Base-by-base conservation (phyloP, 2,329 filamentous ascomycete genomes). In the Periconia sp. region DNA sequence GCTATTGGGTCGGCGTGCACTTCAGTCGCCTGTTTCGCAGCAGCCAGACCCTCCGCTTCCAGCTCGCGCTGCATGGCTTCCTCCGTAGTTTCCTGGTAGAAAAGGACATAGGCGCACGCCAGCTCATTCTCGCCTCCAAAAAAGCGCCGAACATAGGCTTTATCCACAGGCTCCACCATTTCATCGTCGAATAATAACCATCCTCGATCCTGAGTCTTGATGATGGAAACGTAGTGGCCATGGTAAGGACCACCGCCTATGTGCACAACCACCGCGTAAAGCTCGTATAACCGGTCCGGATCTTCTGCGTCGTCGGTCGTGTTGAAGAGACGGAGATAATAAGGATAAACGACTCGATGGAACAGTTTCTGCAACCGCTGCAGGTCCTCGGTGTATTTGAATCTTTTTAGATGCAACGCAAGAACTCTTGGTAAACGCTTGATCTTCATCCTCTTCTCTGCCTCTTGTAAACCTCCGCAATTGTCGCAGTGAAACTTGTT, bases 401-500 rank as follows among this genome's bases (percentile, higher is more conserved):
- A 99, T 43, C 94, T 84, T 73, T 99, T 99, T 50, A 99, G 74
- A 66, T 99, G 94, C 44, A 99, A 75, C 4, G 94, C 92, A 52
- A 99, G 73, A 46, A 99, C 90, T 63, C 89, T 91, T 4, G 94
- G 94, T 63, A 97, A 74, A 39, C 89, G 84, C 76, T 99, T 97
- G 58, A 99, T 92, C 77, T 97, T 99, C 94, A 99, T 99, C 52
- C 94, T 84, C 77, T 97, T 99, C 71, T 99, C 94, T 0, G 94
- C 94, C 73, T 99, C 94, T 71, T 99, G 94, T 41, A 99, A 76
- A 3, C 94, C 94, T 39, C 94, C 94, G 58, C 94, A 99, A 59
- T 92, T 92, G 68, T 99, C 94, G 73, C 94, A 99, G 66, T 99
- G 92, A 56, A 99, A 99, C 67, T 99, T 99, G 76, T 99, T 97